phyloP scores from a whole-genome alignment of 495 filamentous ascomycete species.

The Lasiosphaeris hirsuta region DNA sequence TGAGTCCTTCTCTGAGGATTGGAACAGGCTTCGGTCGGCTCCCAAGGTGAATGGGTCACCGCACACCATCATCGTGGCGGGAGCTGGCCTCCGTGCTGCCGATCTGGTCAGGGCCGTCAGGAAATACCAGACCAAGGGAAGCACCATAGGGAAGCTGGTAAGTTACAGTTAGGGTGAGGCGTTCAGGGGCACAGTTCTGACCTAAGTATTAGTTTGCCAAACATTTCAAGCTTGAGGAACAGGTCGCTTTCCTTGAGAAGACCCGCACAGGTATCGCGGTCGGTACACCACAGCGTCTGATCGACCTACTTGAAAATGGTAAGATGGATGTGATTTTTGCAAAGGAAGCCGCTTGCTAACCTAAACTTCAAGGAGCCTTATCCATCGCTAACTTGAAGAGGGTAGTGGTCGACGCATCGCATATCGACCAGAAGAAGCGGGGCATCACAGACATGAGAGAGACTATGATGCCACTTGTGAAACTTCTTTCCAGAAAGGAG shows the following conservation, averaged over 20 bases:
- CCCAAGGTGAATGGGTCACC: conserved; percentile 71
- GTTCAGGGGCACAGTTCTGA: background rate
- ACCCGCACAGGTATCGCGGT: conserved; percentile 76
- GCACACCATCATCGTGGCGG: conserved; percentile 79
- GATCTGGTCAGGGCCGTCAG: conserved; percentile 74
- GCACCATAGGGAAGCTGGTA: conserved; percentile 74
- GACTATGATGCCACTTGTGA: conserved; percentile 69
- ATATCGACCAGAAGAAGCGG: conserved; percentile 88
- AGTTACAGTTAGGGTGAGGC: conserved; percentile 3
- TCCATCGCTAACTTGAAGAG: conserved; percentile 65
- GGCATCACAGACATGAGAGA: conserved; percentile 93
- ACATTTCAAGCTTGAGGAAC: conserved; percentile 91
- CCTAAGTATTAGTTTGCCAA: conserved; percentile 87
- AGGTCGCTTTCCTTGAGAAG: conserved; percentile 70
- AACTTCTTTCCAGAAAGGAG: conserved; percentile 62
- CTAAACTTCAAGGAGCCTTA: conserved; percentile 54
- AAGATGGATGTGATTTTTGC: conserved; percentile 17
- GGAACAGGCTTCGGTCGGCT: conserved; percentile 55
- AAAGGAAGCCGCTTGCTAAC: conserved; percentile 20
- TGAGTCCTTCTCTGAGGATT: conserved; percentile 56
- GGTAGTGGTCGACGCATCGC: conserved; percentile 83
- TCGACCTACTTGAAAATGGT: conserved; percentile 79
- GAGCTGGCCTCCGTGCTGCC: conserved; percentile 76
- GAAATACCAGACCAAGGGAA: conserved; percentile 72
- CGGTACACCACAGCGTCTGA: conserved; percentile 78